phyloP scores from a whole-genome alignment of 2,329 filamentous ascomycete species.

The Cordyceps fumosorosea region DNA sequence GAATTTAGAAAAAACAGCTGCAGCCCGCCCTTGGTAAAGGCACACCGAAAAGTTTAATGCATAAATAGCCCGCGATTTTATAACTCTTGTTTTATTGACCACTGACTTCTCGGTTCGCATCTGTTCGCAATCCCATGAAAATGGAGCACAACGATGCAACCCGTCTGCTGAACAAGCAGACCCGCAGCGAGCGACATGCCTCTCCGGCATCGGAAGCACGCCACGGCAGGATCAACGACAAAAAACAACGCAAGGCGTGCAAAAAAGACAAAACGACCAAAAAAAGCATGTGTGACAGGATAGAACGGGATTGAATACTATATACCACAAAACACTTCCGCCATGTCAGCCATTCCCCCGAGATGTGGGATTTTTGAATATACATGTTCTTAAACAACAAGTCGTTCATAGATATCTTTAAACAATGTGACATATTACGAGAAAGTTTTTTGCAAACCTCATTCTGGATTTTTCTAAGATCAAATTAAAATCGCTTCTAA shows the following conservation, averaged over 20 bases:
- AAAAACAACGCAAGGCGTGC: background rate
- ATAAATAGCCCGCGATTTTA: background rate
- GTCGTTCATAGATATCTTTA: background rate
- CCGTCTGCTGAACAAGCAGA: background rate
- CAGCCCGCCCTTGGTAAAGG: background rate
- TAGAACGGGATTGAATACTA: background rate
- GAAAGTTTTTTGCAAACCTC: background rate
- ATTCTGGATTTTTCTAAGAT: background rate
- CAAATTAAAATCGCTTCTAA: background rate
- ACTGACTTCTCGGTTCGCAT: background rate
- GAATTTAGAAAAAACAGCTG: background rate
- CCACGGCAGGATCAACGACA: background rate
- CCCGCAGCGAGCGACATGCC: background rate
- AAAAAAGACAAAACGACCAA: background rate
- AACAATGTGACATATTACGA: background rate
- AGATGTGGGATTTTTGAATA: slow-evolving; percentile 3
- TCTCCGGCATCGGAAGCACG: slow-evolving; percentile 6
- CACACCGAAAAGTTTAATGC: background rate
- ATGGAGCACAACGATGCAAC: background rate
- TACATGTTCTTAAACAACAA: background rate
- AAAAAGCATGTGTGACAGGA: background rate
- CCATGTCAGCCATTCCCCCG: background rate
- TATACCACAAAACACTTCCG: slow-evolving; percentile 2
- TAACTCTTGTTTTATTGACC: background rate
- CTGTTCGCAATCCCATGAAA: background rate